Base-by-base conservation (phyloP, 2,329 filamentous ascomycete genomes). In the Neonectria neomacrospora region DNA sequence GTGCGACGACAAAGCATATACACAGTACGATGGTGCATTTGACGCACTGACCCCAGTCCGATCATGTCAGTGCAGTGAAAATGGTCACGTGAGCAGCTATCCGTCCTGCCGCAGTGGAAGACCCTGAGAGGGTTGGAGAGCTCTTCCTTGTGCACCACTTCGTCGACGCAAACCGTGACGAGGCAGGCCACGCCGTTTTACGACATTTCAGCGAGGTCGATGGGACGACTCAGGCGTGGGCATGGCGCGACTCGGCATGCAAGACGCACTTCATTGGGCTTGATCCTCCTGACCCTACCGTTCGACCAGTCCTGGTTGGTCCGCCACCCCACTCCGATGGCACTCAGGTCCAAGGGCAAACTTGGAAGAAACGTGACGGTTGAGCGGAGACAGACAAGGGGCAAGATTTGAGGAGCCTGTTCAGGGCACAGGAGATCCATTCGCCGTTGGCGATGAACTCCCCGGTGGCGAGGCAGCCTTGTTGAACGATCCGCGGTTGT, bases 371-470 rank as follows among this genome's bases (percentile, higher is more conserved):
- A 42, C 48, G 48, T 54, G 42, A 39, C 10, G 30, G 10, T 53
- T 23, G 39, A 41, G 56, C 56, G 56, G 56, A 53, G 56, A 50
- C 51, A 14, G n/a, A 26, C 53, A 32, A 42, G 54, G 41, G 30
- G 30, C 5, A 56, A 53, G 39, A 45, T 32, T 56, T 51, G 44
- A 26, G 52, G 44, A 45, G 37, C 30, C 42, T 44, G 16, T 41
- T 28, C 39, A 23, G 47, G 58, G 47, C 37, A 47, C 28, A 32
- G n/a, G n/a, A 48, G 52, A 50, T 45, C 20, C 30, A 28, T 37
- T 41, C 23, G 28, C n/a, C 30, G 47, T 50, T 50, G 47, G 28
- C 57, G 54, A 62, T 57, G 47, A 62, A 62, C 53, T 62, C 53
- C 53, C 59, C 59, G 59, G 48, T 48, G 48, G 23, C 23, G 54